Evolutionary conservation across 768 basidiomycete genomes (phyloP).

Genomic region (Pleurotus salmoneostramineus): DNA sequence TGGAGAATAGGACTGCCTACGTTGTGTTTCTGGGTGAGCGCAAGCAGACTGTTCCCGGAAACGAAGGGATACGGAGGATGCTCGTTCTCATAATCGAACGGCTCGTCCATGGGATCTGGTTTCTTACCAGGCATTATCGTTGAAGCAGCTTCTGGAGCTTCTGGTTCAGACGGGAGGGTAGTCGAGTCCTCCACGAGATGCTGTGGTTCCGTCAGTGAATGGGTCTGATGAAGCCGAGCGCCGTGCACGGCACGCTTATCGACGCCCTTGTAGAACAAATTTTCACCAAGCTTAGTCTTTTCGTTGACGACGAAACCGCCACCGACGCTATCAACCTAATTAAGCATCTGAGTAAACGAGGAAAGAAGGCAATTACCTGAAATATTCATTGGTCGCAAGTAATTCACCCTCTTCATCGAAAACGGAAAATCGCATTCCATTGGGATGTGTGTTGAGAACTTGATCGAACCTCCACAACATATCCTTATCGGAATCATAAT

Average conservation of each 20-base stretch:
- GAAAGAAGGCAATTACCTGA: constrained; percentile 40
- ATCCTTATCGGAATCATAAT: constrained; percentile 85
- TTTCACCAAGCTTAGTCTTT: constrained; percentile 92
- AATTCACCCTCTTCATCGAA: constrained; percentile 81
- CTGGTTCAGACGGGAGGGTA: constrained; percentile 11
- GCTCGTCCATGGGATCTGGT: constrained; percentile 5
- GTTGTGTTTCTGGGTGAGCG: constrained; percentile 76
- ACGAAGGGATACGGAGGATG: constrained; percentile 83
- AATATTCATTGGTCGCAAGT: constrained; percentile 93
- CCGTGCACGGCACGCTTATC: constrained; percentile 79
- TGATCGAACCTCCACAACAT: constrained; percentile 93
- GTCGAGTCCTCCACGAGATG: background rate
- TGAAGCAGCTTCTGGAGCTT: background rate
- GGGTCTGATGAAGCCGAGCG: constrained; percentile 69
- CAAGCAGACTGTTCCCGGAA: constrained; percentile 70
- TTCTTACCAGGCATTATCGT: constrained; percentile 2
- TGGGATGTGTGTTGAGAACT: constrained; percentile 85
- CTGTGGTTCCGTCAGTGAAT: constrained; percentile 37
- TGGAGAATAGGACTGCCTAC: constrained; percentile 37
- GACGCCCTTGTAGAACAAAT: constrained; percentile 91
- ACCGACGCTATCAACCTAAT: constrained; percentile 53
- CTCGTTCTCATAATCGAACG: constrained; percentile 19
- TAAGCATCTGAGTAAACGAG: background rate
- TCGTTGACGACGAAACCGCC: constrained; percentile 96
- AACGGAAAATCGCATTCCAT: constrained; percentile 90